Base-by-base conservation (phyloP, 148 eudicot genomes). In the Chenopodium formosanum region DNA sequence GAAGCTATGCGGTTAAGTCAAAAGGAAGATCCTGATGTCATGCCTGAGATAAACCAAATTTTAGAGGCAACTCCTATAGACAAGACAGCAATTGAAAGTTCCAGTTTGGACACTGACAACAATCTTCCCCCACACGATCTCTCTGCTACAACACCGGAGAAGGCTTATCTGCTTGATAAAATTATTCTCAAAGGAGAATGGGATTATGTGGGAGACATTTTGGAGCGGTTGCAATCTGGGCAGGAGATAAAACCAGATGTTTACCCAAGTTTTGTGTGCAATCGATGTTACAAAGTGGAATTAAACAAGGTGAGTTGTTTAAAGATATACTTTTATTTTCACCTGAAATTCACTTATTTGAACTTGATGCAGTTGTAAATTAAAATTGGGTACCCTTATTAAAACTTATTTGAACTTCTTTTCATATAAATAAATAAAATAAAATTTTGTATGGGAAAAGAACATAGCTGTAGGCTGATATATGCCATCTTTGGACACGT, bases 181-280 rank as follows among this genome's bases (percentile, higher is more conserved):
- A 94, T 97, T 46, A 97, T 97, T 80, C 80, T 83, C 17, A 83
- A 83, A 27, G 98, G 98, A 78, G 99, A 97, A 78, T 91, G 94
- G 97, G 90, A 84, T 84, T 91, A 87, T 77, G 88, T 97, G 40
- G 19, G 64, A 4, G 97, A 97, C 79, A 81, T 94, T 72, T 79
- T 88, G 78, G 85, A 89, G 50, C 83, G 86, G 63, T 70, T 70
- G 7, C 87, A 90, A 12, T 65, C 78, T 47, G 92, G 91, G 60
- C 75, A 80, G 65, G 94, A 90, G 60, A 44, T 94, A 23, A 82
- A 74, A 34, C 80, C 90, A n/a, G 85, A 88, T 60, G 66, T 14
- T 71, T 94, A 90, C 88, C 92, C 96, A 56, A 88, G 78, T 34
- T 97, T 91, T 85, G 91, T 97, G 79, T 83, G 92, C 89, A 91